These are phyloP conservation scores for Monosporascus sp. DNA, from an alignment of 2,329 filamentous ascomycete species.

Conservation along the genomic window DNA sequence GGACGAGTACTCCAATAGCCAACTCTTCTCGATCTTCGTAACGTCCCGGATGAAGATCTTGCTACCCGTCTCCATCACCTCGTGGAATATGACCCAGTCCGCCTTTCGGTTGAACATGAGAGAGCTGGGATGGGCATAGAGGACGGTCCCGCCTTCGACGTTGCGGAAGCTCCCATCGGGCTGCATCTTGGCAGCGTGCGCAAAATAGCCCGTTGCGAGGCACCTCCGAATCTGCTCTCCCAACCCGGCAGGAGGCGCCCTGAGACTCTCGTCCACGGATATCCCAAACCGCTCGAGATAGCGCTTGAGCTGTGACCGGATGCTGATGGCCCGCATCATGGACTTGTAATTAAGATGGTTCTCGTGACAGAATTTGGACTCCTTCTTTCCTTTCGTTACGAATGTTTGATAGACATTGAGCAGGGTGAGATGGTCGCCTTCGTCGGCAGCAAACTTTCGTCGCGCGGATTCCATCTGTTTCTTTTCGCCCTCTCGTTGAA, in stretches of 20 bases:
- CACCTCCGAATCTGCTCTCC: constrained; percentile 77
- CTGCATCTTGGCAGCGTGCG: constrained; percentile 90
- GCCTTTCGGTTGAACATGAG: constrained; percentile 95
- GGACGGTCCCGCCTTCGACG: constrained; percentile 68
- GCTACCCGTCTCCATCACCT: constrained; percentile 80
- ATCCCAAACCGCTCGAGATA: constrained; percentile 85
- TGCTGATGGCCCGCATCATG: constrained; percentile 75
- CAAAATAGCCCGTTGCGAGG: constrained; percentile 85
- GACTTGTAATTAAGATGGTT: constrained; percentile 84
- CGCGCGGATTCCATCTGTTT: constrained; percentile 68
- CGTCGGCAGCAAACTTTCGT: constrained; percentile 81
- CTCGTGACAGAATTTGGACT: constrained; percentile 79
- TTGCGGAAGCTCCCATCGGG: constrained; percentile 85
- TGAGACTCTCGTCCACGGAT: constrained; percentile 57
- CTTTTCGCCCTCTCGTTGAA: constrained; percentile 71
- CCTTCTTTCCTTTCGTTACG: constrained; percentile 74
- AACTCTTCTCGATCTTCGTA: constrained; percentile 89
- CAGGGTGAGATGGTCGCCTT: constrained; percentile 89
- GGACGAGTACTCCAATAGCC: constrained; percentile 83
- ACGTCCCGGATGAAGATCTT: constrained; percentile 91
- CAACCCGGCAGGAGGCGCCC: constrained; percentile 33
- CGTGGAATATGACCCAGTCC: constrained; percentile 94
- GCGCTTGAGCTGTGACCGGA: constrained; percentile 78
- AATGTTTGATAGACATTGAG: constrained; percentile 93
- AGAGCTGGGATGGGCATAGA: constrained; percentile 87